Evolutionary conservation across 1,284 basidiomycete species (phyloP).

Genomic region (Leucoagaricus sp.): DNA sequence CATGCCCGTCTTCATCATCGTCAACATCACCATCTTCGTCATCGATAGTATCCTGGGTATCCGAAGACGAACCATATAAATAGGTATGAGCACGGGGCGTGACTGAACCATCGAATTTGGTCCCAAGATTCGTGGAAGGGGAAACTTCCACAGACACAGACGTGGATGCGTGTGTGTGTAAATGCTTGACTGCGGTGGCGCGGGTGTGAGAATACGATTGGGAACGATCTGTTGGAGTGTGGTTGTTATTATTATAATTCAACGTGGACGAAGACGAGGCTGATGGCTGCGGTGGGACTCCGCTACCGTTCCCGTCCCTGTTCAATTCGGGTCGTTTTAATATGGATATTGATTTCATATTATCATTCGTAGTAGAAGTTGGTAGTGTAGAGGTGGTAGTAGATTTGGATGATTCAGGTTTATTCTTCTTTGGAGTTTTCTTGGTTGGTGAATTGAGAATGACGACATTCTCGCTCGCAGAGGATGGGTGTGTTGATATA

Average conservation of each 20-base stretch:
- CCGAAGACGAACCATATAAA: too few species aligned
- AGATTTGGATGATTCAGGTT: not conserved
- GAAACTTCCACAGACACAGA: not conserved
- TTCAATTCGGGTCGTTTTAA: constrained; percentile 10
- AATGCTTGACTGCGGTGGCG: not conserved
- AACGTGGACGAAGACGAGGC: too few species aligned
- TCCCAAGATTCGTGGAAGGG: not conserved
- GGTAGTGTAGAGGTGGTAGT: too few species aligned
- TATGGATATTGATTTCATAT: constrained; percentile 13
- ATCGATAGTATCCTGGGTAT: constrained; percentile 3
- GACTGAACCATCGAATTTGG: not conserved
- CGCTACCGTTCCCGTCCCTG: too few species aligned
- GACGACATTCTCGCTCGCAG: not conserved
- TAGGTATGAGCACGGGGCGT: constrained; percentile 16
- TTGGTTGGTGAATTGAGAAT: constrained; percentile 1
- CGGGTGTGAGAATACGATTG: not conserved
- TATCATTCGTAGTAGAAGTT: too few species aligned
- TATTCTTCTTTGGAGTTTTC: constrained; percentile 2
- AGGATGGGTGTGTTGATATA: not conserved
- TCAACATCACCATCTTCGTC: constrained; percentile 19
- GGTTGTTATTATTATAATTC: not conserved
- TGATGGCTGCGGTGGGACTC: too few species aligned
- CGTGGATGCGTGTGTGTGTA: not conserved
- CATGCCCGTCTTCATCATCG: constrained; percentile 17
- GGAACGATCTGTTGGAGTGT: not conserved